These are phyloP conservation scores for Myriangium duriaei DNA, from an alignment of 2,329 filamentous ascomycete species.

Conservation along the genomic window DNA sequence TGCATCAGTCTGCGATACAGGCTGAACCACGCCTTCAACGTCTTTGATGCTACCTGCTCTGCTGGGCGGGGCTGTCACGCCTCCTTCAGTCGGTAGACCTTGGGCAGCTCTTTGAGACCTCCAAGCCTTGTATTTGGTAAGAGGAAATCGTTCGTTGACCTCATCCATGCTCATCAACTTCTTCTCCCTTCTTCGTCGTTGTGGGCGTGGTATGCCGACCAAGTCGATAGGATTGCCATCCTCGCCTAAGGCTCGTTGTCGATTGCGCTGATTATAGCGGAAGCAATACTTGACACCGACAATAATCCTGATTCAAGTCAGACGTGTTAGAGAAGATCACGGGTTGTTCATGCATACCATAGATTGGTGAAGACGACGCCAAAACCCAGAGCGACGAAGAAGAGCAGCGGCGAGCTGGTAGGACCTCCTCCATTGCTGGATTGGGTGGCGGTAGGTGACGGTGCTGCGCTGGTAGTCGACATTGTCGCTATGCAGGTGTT, in stretches of 20 bases:
- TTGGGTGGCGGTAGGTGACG: background rate
- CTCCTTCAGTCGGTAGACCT: slow-evolving; percentile 72
- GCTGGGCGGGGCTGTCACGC: slow-evolving; percentile 63
- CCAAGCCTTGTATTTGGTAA: slow-evolving; percentile 95
- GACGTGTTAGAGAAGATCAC: slow-evolving; percentile 1
- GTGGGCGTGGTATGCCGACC: slow-evolving; percentile 70
- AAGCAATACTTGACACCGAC: slow-evolving; percentile 99
- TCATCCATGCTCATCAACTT: slow-evolving; percentile 99
- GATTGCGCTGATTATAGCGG: slow-evolving; percentile 89
- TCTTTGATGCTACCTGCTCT: slow-evolving; percentile 61
- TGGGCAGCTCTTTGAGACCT: slow-evolving; percentile 69
- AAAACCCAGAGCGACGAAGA: slow-evolving; percentile 92
- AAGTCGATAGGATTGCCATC: slow-evolving; percentile 76
- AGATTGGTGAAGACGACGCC: slow-evolving; percentile 98
- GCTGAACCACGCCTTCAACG: slow-evolving; percentile 34
- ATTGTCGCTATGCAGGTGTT: too few species aligned
- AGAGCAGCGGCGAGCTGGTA: slow-evolving; percentile 64
- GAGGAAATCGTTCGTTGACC: slow-evolving; percentile 91
- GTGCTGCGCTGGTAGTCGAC: background rate
- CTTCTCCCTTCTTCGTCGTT: slow-evolving; percentile 83
- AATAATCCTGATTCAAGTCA: slow-evolving; percentile 63
- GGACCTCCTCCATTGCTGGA: slow-evolving; percentile 24
- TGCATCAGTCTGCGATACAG: slow-evolving; percentile 9
- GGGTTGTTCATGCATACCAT: slow-evolving; percentile 52
- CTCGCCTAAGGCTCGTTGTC: slow-evolving; percentile 63